Evolutionary conservation across 768 basidiomycete genomes (phyloP).

Genomic region (Lactarius deliciosus): DNA sequence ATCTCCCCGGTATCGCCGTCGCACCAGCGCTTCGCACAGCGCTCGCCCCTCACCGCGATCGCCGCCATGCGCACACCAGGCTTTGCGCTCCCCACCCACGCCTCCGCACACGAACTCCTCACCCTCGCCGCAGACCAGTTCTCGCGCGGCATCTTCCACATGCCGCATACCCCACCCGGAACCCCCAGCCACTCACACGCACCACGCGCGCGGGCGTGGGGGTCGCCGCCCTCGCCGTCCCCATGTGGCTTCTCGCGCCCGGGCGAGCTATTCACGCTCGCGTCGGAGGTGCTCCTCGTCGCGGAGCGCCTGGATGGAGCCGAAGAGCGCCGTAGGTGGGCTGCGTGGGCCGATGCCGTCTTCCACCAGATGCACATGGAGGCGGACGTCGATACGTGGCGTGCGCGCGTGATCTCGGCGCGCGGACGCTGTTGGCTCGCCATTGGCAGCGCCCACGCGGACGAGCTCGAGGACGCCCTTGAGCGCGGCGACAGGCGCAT

Average conservation of each 20-base stretch:
- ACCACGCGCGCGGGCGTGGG: neutral
- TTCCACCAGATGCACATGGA: constrained; percentile 66
- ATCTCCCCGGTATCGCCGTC: constrained; percentile 7
- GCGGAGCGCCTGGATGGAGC: constrained; percentile 53
- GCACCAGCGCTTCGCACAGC: constrained; percentile 25
- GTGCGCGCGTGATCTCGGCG: constrained; percentile 45
- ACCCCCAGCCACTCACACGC: neutral
- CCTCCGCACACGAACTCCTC: constrained; percentile 52
- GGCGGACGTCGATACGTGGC: constrained; percentile 52
- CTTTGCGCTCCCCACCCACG: constrained; percentile 42
- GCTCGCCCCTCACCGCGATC: constrained; percentile 52
- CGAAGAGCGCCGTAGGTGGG: constrained; percentile 54
- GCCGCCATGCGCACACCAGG: constrained; percentile 50
- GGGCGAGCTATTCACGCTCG: constrained; percentile 61
- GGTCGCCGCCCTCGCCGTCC: constrained; percentile 1
- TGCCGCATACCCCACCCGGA: constrained; percentile 51
- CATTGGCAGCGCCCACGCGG: constrained; percentile 53
- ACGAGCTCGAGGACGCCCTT: constrained; percentile 54
- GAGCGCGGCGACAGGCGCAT: constrained; percentile 45
- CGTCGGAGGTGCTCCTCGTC: constrained; percentile 57
- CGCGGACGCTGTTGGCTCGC: constrained; percentile 57
- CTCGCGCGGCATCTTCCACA: constrained; percentile 66
- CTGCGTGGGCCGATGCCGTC: constrained; percentile 58
- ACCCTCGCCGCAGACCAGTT: constrained; percentile 68
- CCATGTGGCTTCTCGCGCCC: constrained; percentile 48